Percentiles rank a stretch among this genome's conserved stretches.
Evolutionary conservation across 768 basidiomycete species (phyloP).

Genomic region (Boletus rufocinnamomeus): DNA sequence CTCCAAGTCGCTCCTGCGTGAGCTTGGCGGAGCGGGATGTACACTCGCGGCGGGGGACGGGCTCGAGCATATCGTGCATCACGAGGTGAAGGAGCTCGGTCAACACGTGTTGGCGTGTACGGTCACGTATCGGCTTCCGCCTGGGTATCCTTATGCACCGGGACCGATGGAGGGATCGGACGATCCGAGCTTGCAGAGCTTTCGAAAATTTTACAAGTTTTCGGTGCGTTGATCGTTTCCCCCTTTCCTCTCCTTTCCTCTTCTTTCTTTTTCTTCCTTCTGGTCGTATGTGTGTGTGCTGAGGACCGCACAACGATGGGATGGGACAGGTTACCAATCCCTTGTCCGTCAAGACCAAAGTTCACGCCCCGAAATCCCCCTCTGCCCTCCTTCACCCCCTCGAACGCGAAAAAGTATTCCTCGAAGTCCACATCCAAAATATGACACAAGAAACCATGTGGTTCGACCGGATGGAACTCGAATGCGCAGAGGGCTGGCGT

Average conservation of each 20-base stretch:
- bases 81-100: conserved; percentile 93
- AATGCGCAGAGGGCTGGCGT: conserved; percentile 68
- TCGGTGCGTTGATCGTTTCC: conserved; percentile 51
- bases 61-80: conserved; percentile 67
- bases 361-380: conserved; percentile 74
- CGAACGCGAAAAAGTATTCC: conserved; percentile 81
- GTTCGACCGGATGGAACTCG: conserved; percentile 81
- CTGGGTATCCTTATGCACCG: conserved; percentile 51
- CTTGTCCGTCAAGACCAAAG: conserved; percentile 92
- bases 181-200: conserved; percentile 63
- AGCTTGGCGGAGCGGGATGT: conserved; percentile 57
- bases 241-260: neutral
- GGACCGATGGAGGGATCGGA: conserved; percentile 50
- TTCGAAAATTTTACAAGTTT: conserved; percentile 92
- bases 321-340: conserved; percentile 82
- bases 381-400: conserved; percentile 61
- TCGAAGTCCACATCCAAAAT: conserved; percentile 94
- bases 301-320: neutral
- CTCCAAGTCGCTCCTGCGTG: conserved; percentile 61
- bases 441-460: conserved; percentile 72
- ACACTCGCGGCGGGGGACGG: conserved; percentile 57
- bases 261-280: no score
- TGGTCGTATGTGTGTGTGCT: neutral
- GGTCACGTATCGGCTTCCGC: conserved; percentile 77
- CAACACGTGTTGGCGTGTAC: conserved; percentile 87